A percentile compares a stretch with the other conserved stretches of the same genome.
Conservation (phyloP, 2,329 filamentous ascomycete species). For the Ophiostoma quercus region DNA sequence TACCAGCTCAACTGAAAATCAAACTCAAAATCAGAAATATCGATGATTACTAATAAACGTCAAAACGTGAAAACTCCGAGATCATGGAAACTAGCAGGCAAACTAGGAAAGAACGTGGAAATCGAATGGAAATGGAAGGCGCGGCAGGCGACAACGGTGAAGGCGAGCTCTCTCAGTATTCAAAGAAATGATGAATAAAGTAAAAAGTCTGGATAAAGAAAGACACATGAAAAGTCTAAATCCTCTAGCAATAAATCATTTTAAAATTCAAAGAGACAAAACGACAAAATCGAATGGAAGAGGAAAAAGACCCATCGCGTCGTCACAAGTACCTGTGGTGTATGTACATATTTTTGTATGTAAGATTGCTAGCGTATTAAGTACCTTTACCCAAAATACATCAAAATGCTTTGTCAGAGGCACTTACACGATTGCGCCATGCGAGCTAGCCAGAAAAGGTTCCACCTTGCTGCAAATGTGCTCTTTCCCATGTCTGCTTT, state of each 20-base stretch:
- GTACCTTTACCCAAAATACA: neutral
- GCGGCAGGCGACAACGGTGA: constrained; percentile 7
- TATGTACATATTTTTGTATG: neutral
- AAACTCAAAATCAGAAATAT: neutral
- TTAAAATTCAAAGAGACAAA: constrained; percentile 12
- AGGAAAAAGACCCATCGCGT: neutral
- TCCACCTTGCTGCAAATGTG: constrained; percentile 18
- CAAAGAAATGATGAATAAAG: too few relatives aligned
- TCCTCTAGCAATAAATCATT: neutral
- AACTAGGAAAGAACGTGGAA: constrained; percentile 4
- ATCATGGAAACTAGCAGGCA: neutral
- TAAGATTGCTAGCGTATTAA: neutral
- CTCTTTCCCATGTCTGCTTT: constrained; percentile 16
- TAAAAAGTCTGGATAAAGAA: too few relatives aligned
- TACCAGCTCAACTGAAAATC: too few relatives aligned
- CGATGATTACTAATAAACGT: neutral
- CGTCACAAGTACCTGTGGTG: neutral
- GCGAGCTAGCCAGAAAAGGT: constrained; percentile 26
- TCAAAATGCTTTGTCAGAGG: constrained; percentile 16
- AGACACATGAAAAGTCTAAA: neutral
- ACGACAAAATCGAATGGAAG: constrained; percentile 5
- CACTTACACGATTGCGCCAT: constrained; percentile 29
- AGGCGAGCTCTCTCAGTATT: neutral
- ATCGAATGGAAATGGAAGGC: constrained; percentile 1
- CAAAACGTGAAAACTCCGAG: too few relatives aligned